Evolutionary conservation across 2,329 filamentous ascomycete genomes (phyloP), one percentile per base, ranked within the genome.

Genomic region (Pestalotiopsis fici): DNA sequence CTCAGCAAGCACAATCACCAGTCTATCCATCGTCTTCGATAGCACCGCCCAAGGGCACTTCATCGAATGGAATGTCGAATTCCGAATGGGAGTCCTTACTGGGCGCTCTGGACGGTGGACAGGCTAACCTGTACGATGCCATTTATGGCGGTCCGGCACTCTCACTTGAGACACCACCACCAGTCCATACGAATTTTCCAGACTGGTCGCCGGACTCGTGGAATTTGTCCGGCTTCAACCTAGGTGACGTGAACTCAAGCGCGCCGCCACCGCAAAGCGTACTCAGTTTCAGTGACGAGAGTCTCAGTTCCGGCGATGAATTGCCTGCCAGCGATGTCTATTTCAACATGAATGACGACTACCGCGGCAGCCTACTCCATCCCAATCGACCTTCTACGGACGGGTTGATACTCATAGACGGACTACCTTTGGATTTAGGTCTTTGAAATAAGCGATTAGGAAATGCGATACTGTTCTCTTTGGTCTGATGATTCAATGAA

Each of bases 11-110:
- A 71, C 72, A 67, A 13, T 35, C 67, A 57, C 76, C 81, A 72
- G 72, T 81, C 65, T 78, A 82, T 74, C 78, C 72, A 56, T 78
- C 71, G 66, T 74, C 71, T 28, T 78, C 79, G 54, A 21, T 50
- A 23, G 71, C 78, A 18, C 77, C 78, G 50, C 79, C 79, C 59
- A 83, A 85, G 72, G 71, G 79, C 50, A 70, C 69, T 31, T 70
- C 83, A 66, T 71, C 71, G 74, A 70, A 77, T 3, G 81, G 80
- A 18, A 85, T 91, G 13, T 89, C 89, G 0, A 82, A 90, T 9
- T 84, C 89, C 0, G 93, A 96, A 73, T 97, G 94, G 94, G 94
- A 97, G 77, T 89, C 91, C 1, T 85, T 97, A 0, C 85, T 97
- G 2, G 90, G 91, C 3, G 91, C 91, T 25, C 89, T 97, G 77